These are phyloP conservation scores for Pseudogymnoascus sp. DNA, from an alignment of 2,329 filamentous ascomycete genomes.

Conservation along the genomic window DNA sequence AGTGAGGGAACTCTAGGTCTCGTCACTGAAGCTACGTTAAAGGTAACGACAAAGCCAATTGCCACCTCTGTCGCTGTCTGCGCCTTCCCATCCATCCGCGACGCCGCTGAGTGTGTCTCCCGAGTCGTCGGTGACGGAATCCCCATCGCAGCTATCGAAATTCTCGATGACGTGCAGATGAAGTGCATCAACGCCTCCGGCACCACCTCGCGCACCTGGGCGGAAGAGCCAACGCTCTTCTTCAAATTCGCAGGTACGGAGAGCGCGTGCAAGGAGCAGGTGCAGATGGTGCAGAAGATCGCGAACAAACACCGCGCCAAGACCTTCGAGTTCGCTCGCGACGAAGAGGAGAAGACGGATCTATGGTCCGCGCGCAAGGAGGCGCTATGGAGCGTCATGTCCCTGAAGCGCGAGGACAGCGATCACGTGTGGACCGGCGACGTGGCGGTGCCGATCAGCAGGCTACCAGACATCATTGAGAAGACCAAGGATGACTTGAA, in stretches of 20 bases:
- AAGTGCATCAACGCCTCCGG: conserved; percentile 57
- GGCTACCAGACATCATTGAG: conserved; percentile 66
- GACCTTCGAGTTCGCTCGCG: conserved; percentile 70
- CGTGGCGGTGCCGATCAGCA: conserved; percentile 72
- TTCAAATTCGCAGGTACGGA: conserved; percentile 75
- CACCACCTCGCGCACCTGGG: conserved; percentile 58
- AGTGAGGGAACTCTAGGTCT: conserved; percentile 87
- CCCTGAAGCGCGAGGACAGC: conserved; percentile 47
- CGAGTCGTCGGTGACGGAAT: conserved; percentile 72
- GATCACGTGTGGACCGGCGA: conserved; percentile 80
- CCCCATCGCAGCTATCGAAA: conserved; percentile 83
- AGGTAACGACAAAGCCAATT: conserved; percentile 72
- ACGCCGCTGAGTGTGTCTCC: conserved; percentile 55
- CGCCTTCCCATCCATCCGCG: conserved; percentile 43
- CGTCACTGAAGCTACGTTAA: conserved; percentile 83
- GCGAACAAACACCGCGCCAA: conserved; percentile 53
- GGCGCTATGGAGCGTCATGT: conserved; percentile 72
- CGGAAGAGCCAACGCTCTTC: conserved; percentile 67
- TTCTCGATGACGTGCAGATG: conserved; percentile 90
- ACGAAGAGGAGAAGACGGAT: conserved; percentile 60
- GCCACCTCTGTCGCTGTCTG: conserved; percentile 72
- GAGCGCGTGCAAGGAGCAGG: conserved; percentile 67
- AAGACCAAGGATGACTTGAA: conserved; percentile 58
- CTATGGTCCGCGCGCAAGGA: conserved; percentile 80
- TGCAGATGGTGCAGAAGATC: conserved; percentile 55